A percentile compares a stretch with the other conserved stretches of the same genome.
These are phyloP conservation scores for Begonia peltatifolia DNA, from an alignment of 306 rosid genomes.

Conservation along the genomic window DNA sequence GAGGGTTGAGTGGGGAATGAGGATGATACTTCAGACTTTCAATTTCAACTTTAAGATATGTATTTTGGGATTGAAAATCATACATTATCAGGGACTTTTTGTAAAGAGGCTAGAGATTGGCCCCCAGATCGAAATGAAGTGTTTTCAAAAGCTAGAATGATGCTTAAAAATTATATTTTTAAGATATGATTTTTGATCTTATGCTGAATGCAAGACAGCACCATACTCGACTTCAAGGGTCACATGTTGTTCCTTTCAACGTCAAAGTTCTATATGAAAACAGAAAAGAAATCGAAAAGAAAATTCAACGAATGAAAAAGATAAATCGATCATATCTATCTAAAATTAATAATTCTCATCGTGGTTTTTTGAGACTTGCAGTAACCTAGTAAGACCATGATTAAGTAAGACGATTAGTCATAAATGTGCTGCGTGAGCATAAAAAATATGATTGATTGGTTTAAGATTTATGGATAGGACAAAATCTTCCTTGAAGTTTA, in stretches of 20 bases:
- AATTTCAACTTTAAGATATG: no score
- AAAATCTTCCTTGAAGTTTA: background rate
- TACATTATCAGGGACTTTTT: no score
- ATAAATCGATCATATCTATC: no score
- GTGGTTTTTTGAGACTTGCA: no score
- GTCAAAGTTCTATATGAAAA: background rate
- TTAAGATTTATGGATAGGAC: background rate
- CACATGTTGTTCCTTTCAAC: constrained; percentile 27
- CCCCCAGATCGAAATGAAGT: constrained; percentile 20
- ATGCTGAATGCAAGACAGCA: constrained; percentile 80
- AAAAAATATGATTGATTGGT: no score
- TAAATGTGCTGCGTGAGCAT: no score
- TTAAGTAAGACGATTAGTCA: no score
- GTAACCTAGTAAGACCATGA: no score
- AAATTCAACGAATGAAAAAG: background rate
- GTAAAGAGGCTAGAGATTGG: constrained; percentile 1
- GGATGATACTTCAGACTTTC: no score
- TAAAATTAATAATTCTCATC: no score
- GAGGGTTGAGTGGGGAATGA: no score
- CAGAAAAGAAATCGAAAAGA: constrained; percentile 6
- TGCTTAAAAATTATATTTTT: constrained; percentile 22
- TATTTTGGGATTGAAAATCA: no score
- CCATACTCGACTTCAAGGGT: constrained; percentile 28
- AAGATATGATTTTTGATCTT: constrained; percentile 7
- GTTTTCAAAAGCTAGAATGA: constrained; percentile 63